Conservation (phyloP, 2,329 filamentous ascomycete genomes). For the Colletotrichum melonis region DNA sequence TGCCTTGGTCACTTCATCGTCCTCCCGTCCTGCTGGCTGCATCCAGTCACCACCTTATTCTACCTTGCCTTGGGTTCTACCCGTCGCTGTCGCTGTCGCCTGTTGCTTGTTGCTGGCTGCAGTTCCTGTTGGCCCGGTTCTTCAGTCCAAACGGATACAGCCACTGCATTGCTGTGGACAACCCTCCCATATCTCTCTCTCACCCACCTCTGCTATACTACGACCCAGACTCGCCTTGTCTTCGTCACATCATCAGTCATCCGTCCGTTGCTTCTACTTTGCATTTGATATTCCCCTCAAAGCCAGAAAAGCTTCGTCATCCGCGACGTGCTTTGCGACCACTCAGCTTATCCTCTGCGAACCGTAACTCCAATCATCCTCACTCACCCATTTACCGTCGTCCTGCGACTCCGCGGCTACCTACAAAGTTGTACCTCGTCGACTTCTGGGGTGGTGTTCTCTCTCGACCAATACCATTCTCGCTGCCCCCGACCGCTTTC, state of each 20-base stretch:
- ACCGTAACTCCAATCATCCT: neutral
- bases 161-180: neutral
- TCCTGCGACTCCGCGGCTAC: neutral
- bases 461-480: constrained; percentile 27
- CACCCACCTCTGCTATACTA: neutral
- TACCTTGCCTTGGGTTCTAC: neutral
- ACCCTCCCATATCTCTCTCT: constrained; percentile 14
- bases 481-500: constrained; percentile 17
- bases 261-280: neutral
- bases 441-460: constrained; percentile 4
- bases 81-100: neutral
- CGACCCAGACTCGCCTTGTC: neutral
- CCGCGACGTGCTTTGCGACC: neutral
- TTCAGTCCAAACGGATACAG: neutral
- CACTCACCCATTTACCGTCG: neutral
- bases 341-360: neutral
- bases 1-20: constrained; percentile 9
- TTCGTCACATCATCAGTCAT: constrained; percentile 30
- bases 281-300: constrained; percentile 2
- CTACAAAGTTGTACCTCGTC: neutral
- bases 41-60: constrained; percentile 1
- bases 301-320: neutral
- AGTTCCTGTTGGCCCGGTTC: neutral
- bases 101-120: neutral
- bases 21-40: neutral